phyloP scores from a whole-genome alignment of 306 rosid genomes.

The Prunus armeniaca region DNA sequence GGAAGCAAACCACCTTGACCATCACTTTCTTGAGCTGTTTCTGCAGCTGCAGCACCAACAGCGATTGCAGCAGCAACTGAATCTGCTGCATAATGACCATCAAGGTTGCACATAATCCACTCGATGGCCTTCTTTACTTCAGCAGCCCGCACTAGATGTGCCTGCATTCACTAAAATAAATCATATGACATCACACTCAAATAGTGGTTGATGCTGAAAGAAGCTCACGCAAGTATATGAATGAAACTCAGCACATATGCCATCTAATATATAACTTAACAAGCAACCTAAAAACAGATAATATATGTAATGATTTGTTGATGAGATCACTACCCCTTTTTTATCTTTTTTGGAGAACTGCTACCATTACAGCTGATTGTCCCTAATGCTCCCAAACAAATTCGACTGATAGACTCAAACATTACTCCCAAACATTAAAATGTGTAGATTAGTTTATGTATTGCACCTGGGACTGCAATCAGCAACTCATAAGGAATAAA shows the following conservation, averaged over 20 bases:
- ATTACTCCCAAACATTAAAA: background rate
- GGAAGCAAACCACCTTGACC: constrained; percentile 35
- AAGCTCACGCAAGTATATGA: background rate
- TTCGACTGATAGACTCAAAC: background rate
- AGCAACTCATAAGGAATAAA: background rate
- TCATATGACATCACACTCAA: constrained; percentile 71
- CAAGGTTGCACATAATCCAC: constrained; percentile 91
- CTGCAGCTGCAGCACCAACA: constrained; percentile 73
- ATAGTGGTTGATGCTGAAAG: constrained; percentile 19
- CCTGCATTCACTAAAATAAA: constrained; percentile 99
- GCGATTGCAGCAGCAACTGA: constrained; percentile 95
- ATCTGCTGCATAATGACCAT: constrained; percentile 94
- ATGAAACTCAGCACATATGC: background rate
- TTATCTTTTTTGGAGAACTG: background rate
- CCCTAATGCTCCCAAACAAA: background rate
- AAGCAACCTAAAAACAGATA: background rate
- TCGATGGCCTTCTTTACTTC: constrained; percentile 95
- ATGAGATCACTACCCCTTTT: background rate
- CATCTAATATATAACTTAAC: background rate
- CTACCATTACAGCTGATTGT: background rate
- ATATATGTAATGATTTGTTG: background rate
- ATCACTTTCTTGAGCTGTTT: constrained; percentile 64
- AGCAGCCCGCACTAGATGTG: constrained; percentile 94
- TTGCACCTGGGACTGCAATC: background rate
- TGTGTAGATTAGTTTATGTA: background rate